A percentile compares a stretch with the other conserved stretches of the same genome.
Evolutionary conservation across 345 rosid genomes (phyloP).

Genomic region (Rhizophora apiculata): DNA sequence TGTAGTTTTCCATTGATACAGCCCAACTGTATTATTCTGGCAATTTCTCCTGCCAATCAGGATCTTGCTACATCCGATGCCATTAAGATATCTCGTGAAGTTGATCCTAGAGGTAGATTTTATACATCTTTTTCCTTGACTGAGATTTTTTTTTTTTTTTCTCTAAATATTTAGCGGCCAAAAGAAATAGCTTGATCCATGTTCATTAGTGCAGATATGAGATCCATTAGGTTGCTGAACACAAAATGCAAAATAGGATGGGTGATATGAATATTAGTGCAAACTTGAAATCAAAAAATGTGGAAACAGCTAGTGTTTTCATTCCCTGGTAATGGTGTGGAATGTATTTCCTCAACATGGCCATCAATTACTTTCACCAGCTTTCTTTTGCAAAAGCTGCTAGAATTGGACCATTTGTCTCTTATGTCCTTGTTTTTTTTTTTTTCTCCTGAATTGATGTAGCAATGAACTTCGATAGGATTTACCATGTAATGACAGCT

Average conservation of each 20-base stretch:
- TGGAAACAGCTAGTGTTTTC: not conserved
- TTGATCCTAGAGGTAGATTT: slow-evolving; percentile 82
- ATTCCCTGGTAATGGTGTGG: not conserved
- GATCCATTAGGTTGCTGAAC: not conserved
- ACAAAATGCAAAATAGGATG: not conserved
- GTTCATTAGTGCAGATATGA: too few species aligned
- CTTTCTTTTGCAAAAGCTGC: too few species aligned
- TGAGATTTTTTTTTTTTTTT: too few species aligned
- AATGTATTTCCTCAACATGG: not conserved
- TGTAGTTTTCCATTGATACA: slow-evolving; percentile 37
- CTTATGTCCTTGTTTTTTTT: too few species aligned
- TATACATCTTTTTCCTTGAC: not conserved
- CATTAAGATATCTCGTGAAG: slow-evolving; percentile 93
- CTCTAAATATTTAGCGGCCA: too few species aligned
- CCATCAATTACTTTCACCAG: too few species aligned
- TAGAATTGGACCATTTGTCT: too few species aligned
- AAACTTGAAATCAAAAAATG: not conserved
- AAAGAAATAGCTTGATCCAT: too few species aligned
- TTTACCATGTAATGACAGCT: too few species aligned
- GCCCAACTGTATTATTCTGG: slow-evolving; percentile 91
- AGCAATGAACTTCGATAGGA: too few species aligned
- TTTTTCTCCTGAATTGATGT: too few species aligned
- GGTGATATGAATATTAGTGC: not conserved
- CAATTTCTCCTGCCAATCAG: slow-evolving; percentile 98
- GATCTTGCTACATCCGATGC: slow-evolving; percentile 99